Evolutionary conservation across 768 basidiomycete genomes (phyloP), one percentile per base, ranked within the genome.

Genomic region (Suillus alpinus): DNA sequence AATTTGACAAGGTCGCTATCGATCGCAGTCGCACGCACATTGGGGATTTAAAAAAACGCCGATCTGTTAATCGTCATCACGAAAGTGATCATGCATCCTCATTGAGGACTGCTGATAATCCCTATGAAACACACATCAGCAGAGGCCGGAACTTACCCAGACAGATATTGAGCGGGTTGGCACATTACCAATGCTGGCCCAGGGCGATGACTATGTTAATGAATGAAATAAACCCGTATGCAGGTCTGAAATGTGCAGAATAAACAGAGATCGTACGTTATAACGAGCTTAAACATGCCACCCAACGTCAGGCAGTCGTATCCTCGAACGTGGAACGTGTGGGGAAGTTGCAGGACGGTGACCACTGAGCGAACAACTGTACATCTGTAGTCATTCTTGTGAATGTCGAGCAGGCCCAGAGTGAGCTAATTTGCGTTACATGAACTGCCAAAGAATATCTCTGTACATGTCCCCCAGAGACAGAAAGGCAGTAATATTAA

Each of bases 1-100:
- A 51, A 50, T 50, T 6, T 10, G 14, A 36, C 23, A 10, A 26
- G 36, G 8, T 18, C 6, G 14, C 14, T 26, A 26, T 26, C 26
- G 8, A 5, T 37, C 23, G n/a, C 26, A 41, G 40, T 66, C 59
- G 31, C 65, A 67, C 57, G 50, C 51, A 29, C 9, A 44, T 50
- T 40, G n/a, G n/a, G 41, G 9, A 3, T 14, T 29, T 47, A 4
- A 34, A 6, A 20, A 23, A 47, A 58, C 26, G 20, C 57, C 29
- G 26, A n/a, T 49, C 57, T 32, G 59, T 43, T 18, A 13, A 53
- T 37, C 14, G 36, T 37, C 32, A 23, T 23, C 20, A 16, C 34
- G 20, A 34, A 13, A n/a, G 7, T 52, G 51, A 34, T n/a, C 29
- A n/a, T 10, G 31, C 31, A 18, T 31, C 44, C 20, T 14, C 23